Conservation (phyloP, 1,284 basidiomycete species). For the Fomes fomentarius region DNA sequence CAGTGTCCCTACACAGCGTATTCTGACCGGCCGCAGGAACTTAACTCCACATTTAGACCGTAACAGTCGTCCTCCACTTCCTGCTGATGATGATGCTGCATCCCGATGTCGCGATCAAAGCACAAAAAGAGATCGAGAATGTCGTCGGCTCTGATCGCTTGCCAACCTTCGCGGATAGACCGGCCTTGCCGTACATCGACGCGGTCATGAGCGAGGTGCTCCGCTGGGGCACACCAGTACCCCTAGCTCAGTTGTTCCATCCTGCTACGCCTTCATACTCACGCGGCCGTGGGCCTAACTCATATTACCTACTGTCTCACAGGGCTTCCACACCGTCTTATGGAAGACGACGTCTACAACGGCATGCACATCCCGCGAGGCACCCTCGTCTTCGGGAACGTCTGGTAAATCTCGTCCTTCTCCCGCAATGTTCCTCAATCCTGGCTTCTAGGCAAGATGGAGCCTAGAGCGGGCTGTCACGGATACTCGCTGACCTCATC, state of each 20-base stretch:
- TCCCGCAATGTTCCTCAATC: no score
- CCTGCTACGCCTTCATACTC: no score
- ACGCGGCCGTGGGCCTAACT: no score
- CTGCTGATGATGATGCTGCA: constrained; percentile 47
- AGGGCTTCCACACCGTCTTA: constrained; percentile 38
- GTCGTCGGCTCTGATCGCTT: constrained; percentile 43
- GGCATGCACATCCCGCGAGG: constrained; percentile 38
- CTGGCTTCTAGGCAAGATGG: no score
- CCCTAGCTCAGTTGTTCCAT: constrained; percentile 18
- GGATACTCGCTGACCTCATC: constrained; percentile 43
- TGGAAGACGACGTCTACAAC: constrained; percentile 40
- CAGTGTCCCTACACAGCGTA: constrained; percentile 22
- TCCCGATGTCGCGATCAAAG: constrained; percentile 45
- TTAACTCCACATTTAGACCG: constrained; percentile 35
- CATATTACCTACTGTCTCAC: background rate
- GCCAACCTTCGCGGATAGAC: constrained; percentile 48
- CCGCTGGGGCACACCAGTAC: constrained; percentile 28
- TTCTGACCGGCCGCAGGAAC: background rate
- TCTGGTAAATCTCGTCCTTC: constrained; percentile 33
- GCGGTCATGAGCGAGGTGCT: constrained; percentile 48
- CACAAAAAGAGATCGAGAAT: constrained; percentile 48
- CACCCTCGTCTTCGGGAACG: constrained; percentile 38
- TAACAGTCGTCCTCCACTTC: constrained; percentile 43
- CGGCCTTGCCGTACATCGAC: constrained; percentile 46
- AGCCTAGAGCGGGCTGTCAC: no score